Evolutionary conservation across 768 basidiomycete species (phyloP), one percentile per base, ranked within the genome.

Genomic region (Suillus weaverae): DNA sequence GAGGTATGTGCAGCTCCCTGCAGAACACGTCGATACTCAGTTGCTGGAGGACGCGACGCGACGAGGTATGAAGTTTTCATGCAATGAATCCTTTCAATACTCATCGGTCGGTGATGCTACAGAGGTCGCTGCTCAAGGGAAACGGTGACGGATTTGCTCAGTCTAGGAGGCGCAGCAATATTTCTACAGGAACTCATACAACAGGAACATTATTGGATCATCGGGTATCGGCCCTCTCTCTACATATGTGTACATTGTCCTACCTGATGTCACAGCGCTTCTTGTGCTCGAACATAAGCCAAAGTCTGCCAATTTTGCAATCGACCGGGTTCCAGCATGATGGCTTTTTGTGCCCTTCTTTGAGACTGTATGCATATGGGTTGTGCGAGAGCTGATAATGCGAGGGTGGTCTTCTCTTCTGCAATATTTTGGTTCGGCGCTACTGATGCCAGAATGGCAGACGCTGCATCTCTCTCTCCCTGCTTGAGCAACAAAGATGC

Each of bases 11-110:
- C 94, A 97, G 74, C 83, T 99, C 62, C 94, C 95, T 3, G 88
- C 93, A 32, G 90, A 92, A 67, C 91, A 92, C 66, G 94, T 99
- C 64, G 97, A 99, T 77, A 97, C 95, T 2, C 95, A 96, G 69
- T 78, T 99, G 60, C 76, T 99, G 46, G 97, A 99, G 78, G 97
- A 99, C 75, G 97, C 97, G 36, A 98, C 97, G 41, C 83, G 97
- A 75, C 83, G 97, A 87, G 97, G 97, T 97, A 62, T 22, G 48
- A 26, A 66, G 46, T 51, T 46, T 56, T 44, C 56, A 48, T 48
- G 32, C 39, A 36, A 30, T 14, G 48, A 39, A 48, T 26, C 9
- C 2, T 35, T 60, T 66, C 64, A 44, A 74, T 54, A 6, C 35
- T 35, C 22, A 62, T 46, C 2, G 20, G 39, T 46, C 2, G 32